Evolutionary conservation across 1,139 yeast genomes (phyloP), one percentile per base, ranked within the genome.

Genomic region (Hyphopichia burtonii): DNA sequence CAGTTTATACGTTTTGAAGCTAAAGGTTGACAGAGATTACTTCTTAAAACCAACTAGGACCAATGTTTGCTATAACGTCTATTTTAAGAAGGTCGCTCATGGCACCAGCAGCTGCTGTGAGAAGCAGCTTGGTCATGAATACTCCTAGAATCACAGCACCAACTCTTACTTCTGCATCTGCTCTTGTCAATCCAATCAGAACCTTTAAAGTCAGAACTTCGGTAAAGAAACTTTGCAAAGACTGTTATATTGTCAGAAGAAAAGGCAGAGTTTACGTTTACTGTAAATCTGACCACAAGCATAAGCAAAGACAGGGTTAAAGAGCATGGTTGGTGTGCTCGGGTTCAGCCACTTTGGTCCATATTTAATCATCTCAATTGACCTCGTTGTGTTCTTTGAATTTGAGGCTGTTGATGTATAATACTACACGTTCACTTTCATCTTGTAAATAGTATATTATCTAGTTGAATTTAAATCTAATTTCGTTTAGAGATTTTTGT

Each of bases 261-360:
- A 91, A 90, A 68, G 98, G 98, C 31, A 76, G 95, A 58, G 94
- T 90, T 19, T 90, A 87, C 53, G 96, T 91, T 33, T 86, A 87
- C 62, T 93, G 98, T 73, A 91, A 91, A 63, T 74, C 93, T 37
- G 89, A 90, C 63, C 90, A 91, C 49, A 89, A 89, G 66, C 99
- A 93, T 67, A 93, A 93, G 69, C 99, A 93, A 66, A 88, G 97
- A 68, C 98, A 91, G 68, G 96, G 96, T 51, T 91, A 65, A 64
- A 17, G 20, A 16, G 22, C 12, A 25, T 25, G 7, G 12, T 8
- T 7, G 28, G 28, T 25, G 28, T 25, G n/a, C 28, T 25, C 28
- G 4, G 28, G 28, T 25, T 25, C 28, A 25, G 28, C 11, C n/a
- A 25, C 28, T 25, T 8, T 5, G n/a, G 4, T 9, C 28, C 3